Evolutionary conservation across 495 filamentous ascomycete species (phyloP).

Genomic region (Tuber borchii): DNA sequence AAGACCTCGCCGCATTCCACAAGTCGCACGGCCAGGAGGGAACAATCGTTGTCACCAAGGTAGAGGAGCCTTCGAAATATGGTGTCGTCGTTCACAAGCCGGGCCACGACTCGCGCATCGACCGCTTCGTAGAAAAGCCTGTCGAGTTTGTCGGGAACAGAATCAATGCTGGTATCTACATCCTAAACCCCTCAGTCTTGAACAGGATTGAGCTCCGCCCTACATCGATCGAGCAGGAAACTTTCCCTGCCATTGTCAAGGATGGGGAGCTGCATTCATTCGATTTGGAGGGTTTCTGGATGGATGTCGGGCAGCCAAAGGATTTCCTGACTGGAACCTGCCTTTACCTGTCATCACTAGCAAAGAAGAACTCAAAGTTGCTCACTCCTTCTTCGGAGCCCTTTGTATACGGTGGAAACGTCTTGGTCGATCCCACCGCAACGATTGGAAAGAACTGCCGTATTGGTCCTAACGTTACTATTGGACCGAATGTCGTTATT

Average conservation of each 20-base stretch:
- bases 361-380: slow-evolving; percentile 84
- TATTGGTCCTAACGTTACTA: slow-evolving; percentile 95
- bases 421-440: slow-evolving; percentile 88
- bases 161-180: slow-evolving; percentile 99
- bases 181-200: slow-evolving; percentile 88
- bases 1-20: slow-evolving; percentile 83
- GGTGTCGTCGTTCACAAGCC: slow-evolving; percentile 98
- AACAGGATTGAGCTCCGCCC: slow-evolving; percentile 90
- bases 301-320: slow-evolving; percentile 99
- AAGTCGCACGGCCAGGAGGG: slow-evolving; percentile 87
- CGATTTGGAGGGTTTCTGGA: slow-evolving; percentile 98
- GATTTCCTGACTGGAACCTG: slow-evolving; percentile 97
- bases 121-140: slow-evolving; percentile 99
- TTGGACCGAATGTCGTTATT: slow-evolving; percentile 89
- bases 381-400: slow-evolving; percentile 68
- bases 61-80: slow-evolving; percentile 98
- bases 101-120: slow-evolving; percentile 81
- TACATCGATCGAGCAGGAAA: slow-evolving; percentile 99
- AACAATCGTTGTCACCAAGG: slow-evolving; percentile 98
- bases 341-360: slow-evolving; percentile 86
- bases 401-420: slow-evolving; percentile 90
- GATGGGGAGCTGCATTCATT: slow-evolving; percentile 95
- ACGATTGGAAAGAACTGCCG: slow-evolving; percentile 98
- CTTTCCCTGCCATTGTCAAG: slow-evolving; percentile 87
- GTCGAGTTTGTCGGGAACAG: slow-evolving; percentile 99